Base-by-base conservation (phyloP, 306 rosid genomes). In the Medicago lupulina region DNA sequence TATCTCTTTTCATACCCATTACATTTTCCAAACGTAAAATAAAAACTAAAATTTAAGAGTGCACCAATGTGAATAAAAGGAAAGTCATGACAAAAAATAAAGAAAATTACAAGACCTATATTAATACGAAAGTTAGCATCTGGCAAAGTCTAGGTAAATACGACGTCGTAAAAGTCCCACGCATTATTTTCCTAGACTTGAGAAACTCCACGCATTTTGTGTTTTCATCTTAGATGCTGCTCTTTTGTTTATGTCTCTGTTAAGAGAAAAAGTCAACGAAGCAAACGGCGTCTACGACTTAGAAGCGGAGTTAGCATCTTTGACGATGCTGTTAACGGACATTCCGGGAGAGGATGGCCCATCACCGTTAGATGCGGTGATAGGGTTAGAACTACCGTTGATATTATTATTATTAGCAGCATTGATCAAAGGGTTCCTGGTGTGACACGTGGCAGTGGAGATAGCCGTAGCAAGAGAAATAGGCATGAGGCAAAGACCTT, bases 401-500 rank as follows among this genome's bases (percentile, higher is more conserved):
- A 16, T 16, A 53, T 49, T 34, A 59, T 49, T 34, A 59, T 19
- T 47, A 53, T 8, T 18, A 43, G 38, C 13, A 47, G 19, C 50
- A 68, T 63, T 79, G 49, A 85, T 73, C 77, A 88, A 12, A 2
- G 92, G 89, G 85, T 76, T 90, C 82, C 93, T 83, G 39, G 88
- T 14, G 86, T 82, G 95, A 88, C 93, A 90, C 63, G 98, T 87
- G 89, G 97, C 89, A 1, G 96, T 83, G 5, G 99, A 96, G 31
- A 96, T 90, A 0, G 98, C 99, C 0, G 96, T 92, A 14, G 99
- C 99, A 0, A 96, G 86, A 2, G 99, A 96, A 66, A 96, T 96
- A 3, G 99, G 98, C 99, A 96, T 96, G 61, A 96, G 96, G 86
- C 99, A 96, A 11, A 96, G 96, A 16, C 99, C 99, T 16, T 96